Evolutionary conservation across 805 yeast species (phyloP).

Genomic region (Yarrowia sp.): DNA sequence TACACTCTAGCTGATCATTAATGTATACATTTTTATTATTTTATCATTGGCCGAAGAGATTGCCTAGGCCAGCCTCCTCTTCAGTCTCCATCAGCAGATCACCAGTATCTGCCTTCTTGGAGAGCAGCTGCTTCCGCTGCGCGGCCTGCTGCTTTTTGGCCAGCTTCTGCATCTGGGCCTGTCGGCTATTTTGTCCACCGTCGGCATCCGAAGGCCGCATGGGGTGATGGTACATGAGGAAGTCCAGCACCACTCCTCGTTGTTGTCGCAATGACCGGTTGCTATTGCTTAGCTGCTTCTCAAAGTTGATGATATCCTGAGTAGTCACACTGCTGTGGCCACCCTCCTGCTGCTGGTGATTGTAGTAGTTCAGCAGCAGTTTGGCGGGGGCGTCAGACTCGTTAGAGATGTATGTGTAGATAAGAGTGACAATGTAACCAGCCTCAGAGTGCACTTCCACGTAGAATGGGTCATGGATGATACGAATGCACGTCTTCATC

Average conservation of each 20-base stretch:
- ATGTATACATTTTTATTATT: not conserved
- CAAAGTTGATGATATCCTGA: constrained; percentile 60
- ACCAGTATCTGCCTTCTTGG: constrained; percentile 29
- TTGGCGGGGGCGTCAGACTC: constrained; percentile 50
- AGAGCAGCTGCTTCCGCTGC: constrained; percentile 28
- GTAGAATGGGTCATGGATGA: constrained; percentile 70
- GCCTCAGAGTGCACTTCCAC: constrained; percentile 89
- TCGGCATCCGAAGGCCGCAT: constrained; percentile 35
- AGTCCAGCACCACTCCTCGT: constrained; percentile 71
- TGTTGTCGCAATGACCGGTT: constrained; percentile 67
- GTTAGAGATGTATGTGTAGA: constrained; percentile 45
- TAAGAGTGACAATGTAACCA: constrained; percentile 77
- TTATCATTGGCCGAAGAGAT: constrained; percentile 29
- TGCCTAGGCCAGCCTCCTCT: constrained; percentile 29
- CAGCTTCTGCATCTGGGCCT: constrained; percentile 30
- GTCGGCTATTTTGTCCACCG: constrained; percentile 45
- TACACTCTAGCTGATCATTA: too few relatives aligned
- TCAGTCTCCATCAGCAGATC: constrained; percentile 33
- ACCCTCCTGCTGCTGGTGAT: not conserved
- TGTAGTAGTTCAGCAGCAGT: constrained; percentile 41
- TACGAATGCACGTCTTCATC: constrained; percentile 63
- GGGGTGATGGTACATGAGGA: constrained; percentile 60
- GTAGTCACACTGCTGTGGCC: constrained; percentile 41
- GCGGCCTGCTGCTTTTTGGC: constrained; percentile 27
- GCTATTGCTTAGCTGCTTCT: constrained; percentile 58